Evolutionary conservation across 495 filamentous ascomycete species (phyloP), one percentile per base, ranked within the genome.

Genomic region (Aspergillus ellipticus): DNA sequence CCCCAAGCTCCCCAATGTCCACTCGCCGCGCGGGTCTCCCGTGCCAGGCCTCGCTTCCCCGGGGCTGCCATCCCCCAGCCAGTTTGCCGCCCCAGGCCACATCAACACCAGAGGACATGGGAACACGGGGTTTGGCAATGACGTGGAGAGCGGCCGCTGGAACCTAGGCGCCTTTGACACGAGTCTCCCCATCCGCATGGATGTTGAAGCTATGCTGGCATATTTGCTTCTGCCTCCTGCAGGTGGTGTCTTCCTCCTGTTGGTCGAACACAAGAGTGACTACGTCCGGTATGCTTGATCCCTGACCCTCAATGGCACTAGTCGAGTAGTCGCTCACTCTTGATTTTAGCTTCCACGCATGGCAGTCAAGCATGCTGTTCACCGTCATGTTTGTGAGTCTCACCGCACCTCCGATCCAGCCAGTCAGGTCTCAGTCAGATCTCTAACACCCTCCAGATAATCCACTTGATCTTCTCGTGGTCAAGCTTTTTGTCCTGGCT

Each of bases 261-360:
- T 97, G 59, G 59, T 91, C 55, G 94, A 98, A 79, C 82, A 90
- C 62, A 93, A 94, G 80, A 96, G 91, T 62, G 94, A 97, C 72
- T 98, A 96, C 68, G 94, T 98, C 35, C 78, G 94, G 90, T 96
- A 69, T 46, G 85, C 35, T 82, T 16, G 7, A 15, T 43, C 16
- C 6, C 4, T 13, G 35, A 48, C 20, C 15, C 39, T 19, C 47
- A 11, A 4, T 8, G 2, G 15, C 46, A 3, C 7, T 51, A 22
- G 33, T 17, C 56, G 68, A 16, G 66, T 43, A 24, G 39, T 42
- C 16, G 29, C 15, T 9, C 11, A 3, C 42, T 67, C 31, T 6
- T 37, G 10, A 21, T 28, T n/a, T 16, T 62, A 95, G 91, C 61
- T 96, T 96, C 58, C 94, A 98, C 70, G 94, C 92, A 7, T 97